Evolutionary conservation across 345 rosid species (phyloP), one percentile per base, ranked within the genome.

Genomic region (Brassica napus): DNA sequence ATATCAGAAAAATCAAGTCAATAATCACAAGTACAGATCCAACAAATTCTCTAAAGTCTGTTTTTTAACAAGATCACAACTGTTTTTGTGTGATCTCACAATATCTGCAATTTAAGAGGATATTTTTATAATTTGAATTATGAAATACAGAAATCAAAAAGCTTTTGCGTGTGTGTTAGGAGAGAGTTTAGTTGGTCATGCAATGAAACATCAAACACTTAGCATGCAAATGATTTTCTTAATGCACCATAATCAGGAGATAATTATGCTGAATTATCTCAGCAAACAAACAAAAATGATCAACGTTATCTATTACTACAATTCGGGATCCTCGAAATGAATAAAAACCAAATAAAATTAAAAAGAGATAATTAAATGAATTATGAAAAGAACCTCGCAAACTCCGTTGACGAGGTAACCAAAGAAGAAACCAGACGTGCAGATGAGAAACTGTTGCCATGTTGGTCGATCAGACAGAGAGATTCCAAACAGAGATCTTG

Each of bases 361-460:
- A 75, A 55, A 55, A n/a, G 18, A n/a, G 15, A 52, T 52, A 52
- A 11, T 11, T 16, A 4, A 52, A 52, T 49, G 12, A 3, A 15
- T 4, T 0, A 37, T 4, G 39, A 23, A 16, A 57, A 37, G 77
- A 79, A 93, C 98, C 99, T 94, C 99, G 63, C 97, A 94, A 73
- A 94, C 77, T 80, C 98, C 98, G 77, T 92, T 94, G 66, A 92
- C 89, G 75, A 94, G 97, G 76, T 94, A 92, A 32, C 97, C 95
- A 73, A 94, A 94, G 89, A 94, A 94, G 89, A 94, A 92, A 60
- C 97, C 97, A 82, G 98, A 89, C 65, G 97, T 88, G 66, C 97
- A 92, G 39, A 94, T 91, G 54, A 94, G 89, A 83, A 94, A 94
- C 78, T 90, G 97, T 49, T 94, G 90, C 96, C 96, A 92, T 52